Percentiles rank a stretch among this genome's conserved stretches.
Conservation (phyloP, 2,329 filamentous ascomycete genomes). For the Aciculosporium take region DNA sequence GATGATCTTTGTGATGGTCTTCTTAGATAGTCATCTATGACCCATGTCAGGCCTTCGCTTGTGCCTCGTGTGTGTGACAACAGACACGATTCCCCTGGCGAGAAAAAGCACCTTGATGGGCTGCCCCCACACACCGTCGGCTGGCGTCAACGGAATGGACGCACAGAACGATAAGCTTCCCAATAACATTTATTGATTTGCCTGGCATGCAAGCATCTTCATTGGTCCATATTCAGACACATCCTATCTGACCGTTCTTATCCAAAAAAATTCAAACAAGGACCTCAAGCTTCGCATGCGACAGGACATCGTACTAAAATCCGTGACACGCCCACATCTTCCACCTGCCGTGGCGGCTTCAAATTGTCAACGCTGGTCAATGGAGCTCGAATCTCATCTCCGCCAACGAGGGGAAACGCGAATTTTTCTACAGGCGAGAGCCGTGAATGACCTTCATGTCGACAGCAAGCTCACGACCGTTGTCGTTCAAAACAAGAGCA, state of each 20-base stretch:
- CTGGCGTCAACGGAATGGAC: too few species aligned
- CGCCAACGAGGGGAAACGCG: neutral
- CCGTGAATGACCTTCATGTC: conserved; percentile 98
- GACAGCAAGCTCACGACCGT: conserved; percentile 85
- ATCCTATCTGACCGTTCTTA: conserved; percentile 25
- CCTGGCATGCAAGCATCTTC: conserved; percentile 14
- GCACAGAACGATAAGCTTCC: too few species aligned
- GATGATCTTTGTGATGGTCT: too few species aligned
- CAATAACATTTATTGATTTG: too few species aligned
- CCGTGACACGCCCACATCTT: neutral
- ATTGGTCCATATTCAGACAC: conserved; percentile 28
- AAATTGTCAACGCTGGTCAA: conserved; percentile 6
- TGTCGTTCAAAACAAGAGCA: conserved; percentile 88
- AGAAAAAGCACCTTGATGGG: neutral
- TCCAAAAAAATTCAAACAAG: conserved; percentile 17
- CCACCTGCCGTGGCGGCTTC: neutral
- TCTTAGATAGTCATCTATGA: too few species aligned
- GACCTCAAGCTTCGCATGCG: conserved; percentile 13
- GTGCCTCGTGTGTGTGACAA: too few species aligned
- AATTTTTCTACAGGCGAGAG: conserved; percentile 42
- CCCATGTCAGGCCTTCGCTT: too few species aligned
- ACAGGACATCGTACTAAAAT: conserved; percentile 7
- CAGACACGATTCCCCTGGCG: too few species aligned
- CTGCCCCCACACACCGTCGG: neutral
- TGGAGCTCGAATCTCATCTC: conserved; percentile 2